Evolutionary conservation across 1,139 yeast genomes (phyloP).

Genomic region (Pichia sp.): DNA sequence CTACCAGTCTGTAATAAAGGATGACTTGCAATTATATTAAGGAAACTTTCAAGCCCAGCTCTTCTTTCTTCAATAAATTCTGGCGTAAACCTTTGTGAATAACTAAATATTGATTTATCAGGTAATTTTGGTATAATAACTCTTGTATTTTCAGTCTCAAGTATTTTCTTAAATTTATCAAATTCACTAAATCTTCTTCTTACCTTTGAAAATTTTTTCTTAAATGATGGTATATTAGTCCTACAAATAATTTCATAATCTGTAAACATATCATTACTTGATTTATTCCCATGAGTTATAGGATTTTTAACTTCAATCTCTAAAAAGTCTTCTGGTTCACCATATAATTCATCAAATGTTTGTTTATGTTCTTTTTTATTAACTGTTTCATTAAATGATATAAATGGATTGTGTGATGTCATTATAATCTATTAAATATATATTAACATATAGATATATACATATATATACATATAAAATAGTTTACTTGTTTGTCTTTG

Average conservation of each 20-base stretch:
- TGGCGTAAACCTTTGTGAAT: constrained; percentile 68
- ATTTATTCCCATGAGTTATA: constrained; percentile 70
- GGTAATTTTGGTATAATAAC: constrained; percentile 87
- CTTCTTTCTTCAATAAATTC: constrained; percentile 81
- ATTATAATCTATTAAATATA: too few species aligned
- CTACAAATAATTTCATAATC: constrained; percentile 89
- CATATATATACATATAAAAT: not conserved
- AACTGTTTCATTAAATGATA: constrained; percentile 23
- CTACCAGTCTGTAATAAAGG: constrained; percentile 90
- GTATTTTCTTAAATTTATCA: constrained; percentile 66
- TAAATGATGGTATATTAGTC: constrained; percentile 83
- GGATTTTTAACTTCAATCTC: constrained; percentile 87
- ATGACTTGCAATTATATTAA: constrained; percentile 82
- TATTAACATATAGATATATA: too few species aligned
- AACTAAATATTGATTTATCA: constrained; percentile 63
- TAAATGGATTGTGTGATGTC: constrained; percentile 25
- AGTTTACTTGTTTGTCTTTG: too few species aligned
- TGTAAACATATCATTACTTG: constrained; percentile 54
- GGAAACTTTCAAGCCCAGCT: constrained; percentile 75
- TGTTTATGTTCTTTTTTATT: constrained; percentile 37
- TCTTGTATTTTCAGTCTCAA: constrained; percentile 42
- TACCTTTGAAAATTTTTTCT: constrained; percentile 57
- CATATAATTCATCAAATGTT: constrained; percentile 77
- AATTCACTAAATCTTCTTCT: constrained; percentile 89
- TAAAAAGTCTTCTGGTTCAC: constrained; percentile 89